Conservation (phyloP, 768 basidiomycete genomes). For the Leccinum incarnatum region DNA sequence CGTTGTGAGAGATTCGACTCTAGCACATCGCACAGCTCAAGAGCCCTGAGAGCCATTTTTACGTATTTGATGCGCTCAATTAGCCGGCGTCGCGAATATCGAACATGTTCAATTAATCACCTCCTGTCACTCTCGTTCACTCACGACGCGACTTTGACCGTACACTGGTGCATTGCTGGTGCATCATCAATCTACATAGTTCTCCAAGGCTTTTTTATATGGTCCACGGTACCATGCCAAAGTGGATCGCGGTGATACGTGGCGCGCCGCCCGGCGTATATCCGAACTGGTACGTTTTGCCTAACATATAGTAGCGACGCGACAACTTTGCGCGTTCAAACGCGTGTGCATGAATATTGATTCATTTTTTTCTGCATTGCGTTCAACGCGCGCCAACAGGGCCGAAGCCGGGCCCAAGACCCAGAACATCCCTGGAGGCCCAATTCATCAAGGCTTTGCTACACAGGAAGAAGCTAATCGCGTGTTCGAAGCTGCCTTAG, state of each 20-base stretch:
- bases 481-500: constrained; percentile 29
- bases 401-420: constrained; percentile 44
- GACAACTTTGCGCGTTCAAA: constrained; percentile 7
- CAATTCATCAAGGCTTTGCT: constrained; percentile 42
- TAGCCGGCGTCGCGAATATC: constrained; percentile 10
- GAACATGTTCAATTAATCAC: constrained; percentile 20
- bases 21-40: neutral
- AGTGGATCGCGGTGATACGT: constrained; percentile 29
- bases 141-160: constrained; percentile 1
- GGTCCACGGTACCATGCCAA: constrained; percentile 15
- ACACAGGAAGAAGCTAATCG: constrained; percentile 41
- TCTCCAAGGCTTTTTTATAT: neutral
- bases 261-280: constrained; percentile 32
- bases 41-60: constrained; percentile 2
- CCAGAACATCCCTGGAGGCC: constrained; percentile 40
- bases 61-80: constrained; percentile 12
- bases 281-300: constrained; percentile 22
- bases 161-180: neutral
- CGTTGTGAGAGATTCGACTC: neutral
- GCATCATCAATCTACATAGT: neutral
- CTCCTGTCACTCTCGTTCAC: constrained; percentile 20
- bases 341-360: constrained; percentile 25
- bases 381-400: constrained; percentile 33
- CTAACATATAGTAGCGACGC: neutral
- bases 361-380: constrained; percentile 10